Evolutionary conservation across 331 rosid genomes (phyloP).

Genomic region (Erythrophleum ivorense): DNA sequence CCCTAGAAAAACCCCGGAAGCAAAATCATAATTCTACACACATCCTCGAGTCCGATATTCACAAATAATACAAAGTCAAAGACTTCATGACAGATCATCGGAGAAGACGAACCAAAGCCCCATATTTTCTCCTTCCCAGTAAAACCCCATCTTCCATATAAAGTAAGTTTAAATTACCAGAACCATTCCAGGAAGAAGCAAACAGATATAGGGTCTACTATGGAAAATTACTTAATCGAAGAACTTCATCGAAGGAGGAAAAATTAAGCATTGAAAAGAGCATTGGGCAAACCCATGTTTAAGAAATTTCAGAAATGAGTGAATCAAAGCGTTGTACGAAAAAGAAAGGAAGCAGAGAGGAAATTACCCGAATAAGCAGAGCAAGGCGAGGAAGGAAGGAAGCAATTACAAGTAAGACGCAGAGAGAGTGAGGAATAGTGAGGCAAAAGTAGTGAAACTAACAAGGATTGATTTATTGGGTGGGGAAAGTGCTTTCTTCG

Average conservation of each 20-base stretch:
- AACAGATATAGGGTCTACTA: background rate
- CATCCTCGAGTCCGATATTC: background rate
- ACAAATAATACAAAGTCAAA: background rate
- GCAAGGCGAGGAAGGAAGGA: constrained; percentile 3
- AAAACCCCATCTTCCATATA: constrained; percentile 41
- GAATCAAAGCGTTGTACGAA: constrained; percentile 2
- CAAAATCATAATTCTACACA: constrained; percentile 24
- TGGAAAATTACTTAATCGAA: constrained; percentile 15
- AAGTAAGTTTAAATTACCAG: constrained; percentile 30
- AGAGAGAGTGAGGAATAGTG: constrained; percentile 10
- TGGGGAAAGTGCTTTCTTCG: background rate
- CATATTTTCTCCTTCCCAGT: constrained; percentile 27
- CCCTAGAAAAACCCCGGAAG: constrained; percentile 43
- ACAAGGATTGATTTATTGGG: constrained; percentile 25
- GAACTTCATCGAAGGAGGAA: background rate
- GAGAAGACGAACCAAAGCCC: constrained; percentile 4
- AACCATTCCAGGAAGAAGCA: constrained; percentile 25
- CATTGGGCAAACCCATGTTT: constrained; percentile 20
- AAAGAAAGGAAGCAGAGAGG: background rate
- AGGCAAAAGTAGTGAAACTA: constrained; percentile 27
- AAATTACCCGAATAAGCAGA: constrained; percentile 46
- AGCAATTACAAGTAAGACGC: background rate
- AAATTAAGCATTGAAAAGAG: constrained; percentile 17
- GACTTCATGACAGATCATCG: constrained; percentile 27
- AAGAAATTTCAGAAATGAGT: background rate